These are phyloP conservation scores for Penicillium sp. DNA, from an alignment of 2,329 filamentous ascomycete genomes.

Conservation along the genomic window DNA sequence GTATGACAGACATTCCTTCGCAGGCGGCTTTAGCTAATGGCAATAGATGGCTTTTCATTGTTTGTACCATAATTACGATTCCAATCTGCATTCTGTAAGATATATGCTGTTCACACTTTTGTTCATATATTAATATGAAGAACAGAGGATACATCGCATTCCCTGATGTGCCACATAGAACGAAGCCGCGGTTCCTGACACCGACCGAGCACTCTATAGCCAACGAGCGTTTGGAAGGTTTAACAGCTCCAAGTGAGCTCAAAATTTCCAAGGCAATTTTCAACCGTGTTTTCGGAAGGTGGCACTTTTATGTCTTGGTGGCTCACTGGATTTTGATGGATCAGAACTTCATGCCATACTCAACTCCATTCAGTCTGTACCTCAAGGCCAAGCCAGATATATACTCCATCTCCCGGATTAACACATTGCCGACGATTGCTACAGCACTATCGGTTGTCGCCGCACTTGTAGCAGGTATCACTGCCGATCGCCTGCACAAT, in stretches of 20 bases:
- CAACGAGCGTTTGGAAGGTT: conserved; percentile 21
- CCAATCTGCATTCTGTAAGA: conserved; percentile 22
- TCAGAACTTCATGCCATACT: conserved; percentile 41
- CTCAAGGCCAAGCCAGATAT: conserved; percentile 42
- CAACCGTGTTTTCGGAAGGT: conserved; percentile 42
- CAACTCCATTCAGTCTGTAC: conserved; percentile 47
- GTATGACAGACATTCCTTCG: background rate
- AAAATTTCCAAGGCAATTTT: conserved; percentile 42
- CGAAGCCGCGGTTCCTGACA: conserved; percentile 16
- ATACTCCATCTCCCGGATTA: conserved; percentile 47
- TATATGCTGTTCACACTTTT: background rate
- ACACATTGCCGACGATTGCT: conserved; percentile 47
- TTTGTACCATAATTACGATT: conserved; percentile 31
- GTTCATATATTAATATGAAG: background rate
- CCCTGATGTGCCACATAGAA: conserved; percentile 36
- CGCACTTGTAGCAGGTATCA: conserved; percentile 37
- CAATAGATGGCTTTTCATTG: conserved; percentile 36
- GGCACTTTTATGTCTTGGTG: conserved; percentile 48
- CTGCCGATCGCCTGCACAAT: conserved; percentile 39
- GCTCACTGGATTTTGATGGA: conserved; percentile 45
- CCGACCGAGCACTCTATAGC: conserved; percentile 20
- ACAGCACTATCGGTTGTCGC: conserved; percentile 45
- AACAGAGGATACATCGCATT: conserved; percentile 30
- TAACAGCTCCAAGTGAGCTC: conserved; percentile 36
- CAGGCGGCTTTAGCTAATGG: background rate